Conservation (phyloP, 1,284 basidiomycete species). For the Neolentinus lepideus region DNA sequence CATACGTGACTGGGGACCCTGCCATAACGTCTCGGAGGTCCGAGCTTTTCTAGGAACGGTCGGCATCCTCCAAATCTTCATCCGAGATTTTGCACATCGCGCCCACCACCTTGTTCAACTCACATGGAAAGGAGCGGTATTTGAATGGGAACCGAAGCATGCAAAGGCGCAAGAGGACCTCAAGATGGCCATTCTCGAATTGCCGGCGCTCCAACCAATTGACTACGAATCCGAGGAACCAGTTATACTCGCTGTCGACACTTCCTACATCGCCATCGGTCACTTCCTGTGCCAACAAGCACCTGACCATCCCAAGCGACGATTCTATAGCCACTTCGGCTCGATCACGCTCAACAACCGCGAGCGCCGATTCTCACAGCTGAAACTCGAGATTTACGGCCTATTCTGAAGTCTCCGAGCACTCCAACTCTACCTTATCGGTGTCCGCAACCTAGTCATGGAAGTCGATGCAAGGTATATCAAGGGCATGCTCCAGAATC, state of each 20-base stretch:
- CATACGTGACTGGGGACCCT: slow-evolving; percentile 1
- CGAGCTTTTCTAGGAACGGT: slow-evolving; percentile 15
- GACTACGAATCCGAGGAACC: slow-evolving; percentile 18
- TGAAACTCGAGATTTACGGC: slow-evolving; percentile 34
- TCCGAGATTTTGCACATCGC: not conserved
- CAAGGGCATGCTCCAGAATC: slow-evolving; percentile 36
- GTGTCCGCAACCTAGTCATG: slow-evolving; percentile 24
- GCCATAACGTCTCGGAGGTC: slow-evolving; percentile 12
- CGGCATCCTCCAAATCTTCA: not conserved
- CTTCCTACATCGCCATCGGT: slow-evolving; percentile 26
- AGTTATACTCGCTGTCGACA: slow-evolving; percentile 28
- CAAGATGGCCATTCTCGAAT: slow-evolving; percentile 15
- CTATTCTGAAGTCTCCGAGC: slow-evolving; percentile 24
- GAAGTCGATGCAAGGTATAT: slow-evolving; percentile 34
- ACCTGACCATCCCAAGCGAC: slow-evolving; percentile 5
- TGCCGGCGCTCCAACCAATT: slow-evolving; percentile 20
- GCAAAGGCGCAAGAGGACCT: slow-evolving; percentile 14
- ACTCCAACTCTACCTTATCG: slow-evolving; percentile 22
- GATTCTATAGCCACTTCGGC: slow-evolving; percentile 13
- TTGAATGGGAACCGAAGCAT: slow-evolving; percentile 17
- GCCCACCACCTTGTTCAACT: slow-evolving; percentile 9
- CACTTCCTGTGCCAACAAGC: slow-evolving; percentile 24
- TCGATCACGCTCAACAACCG: slow-evolving; percentile 29
- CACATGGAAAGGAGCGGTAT: slow-evolving; percentile 14
- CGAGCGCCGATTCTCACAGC: slow-evolving; percentile 30